A percentile compares a stretch with the other conserved stretches of the same genome.
phyloP scores from a whole-genome alignment of 1,284 basidiomycete genomes.

The Thelephora terrestris region DNA sequence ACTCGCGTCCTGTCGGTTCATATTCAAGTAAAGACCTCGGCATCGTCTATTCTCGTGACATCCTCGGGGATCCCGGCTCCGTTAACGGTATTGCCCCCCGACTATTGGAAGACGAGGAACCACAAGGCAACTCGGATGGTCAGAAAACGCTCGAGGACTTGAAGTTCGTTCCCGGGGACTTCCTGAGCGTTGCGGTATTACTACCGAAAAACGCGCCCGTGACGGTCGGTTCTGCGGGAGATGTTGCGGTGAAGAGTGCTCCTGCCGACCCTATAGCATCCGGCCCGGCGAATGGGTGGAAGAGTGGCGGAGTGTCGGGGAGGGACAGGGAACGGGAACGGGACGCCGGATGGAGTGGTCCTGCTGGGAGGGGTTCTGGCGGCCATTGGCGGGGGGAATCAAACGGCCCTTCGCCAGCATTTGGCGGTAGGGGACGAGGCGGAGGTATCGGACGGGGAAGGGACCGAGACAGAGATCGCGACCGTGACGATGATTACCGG shows the following conservation, averaged over 20 bases:
- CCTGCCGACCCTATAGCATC: conserved; percentile 17
- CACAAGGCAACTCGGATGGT: conserved; percentile 29
- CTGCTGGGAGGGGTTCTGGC: conserved; percentile 34
- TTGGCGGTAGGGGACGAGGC: conserved; percentile 33
- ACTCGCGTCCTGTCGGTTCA: not conserved
- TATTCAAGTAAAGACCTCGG: conserved; percentile 69
- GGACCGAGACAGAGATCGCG: conserved; percentile 20
- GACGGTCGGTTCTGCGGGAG: conserved; percentile 28
- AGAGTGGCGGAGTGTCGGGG: conserved; percentile 23
- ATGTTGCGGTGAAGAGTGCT: conserved; percentile 38
- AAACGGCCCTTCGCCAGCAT: conserved; percentile 30
- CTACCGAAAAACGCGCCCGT: conserved; percentile 54
- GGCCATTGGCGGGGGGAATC: conserved; percentile 65
- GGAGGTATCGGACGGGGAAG: conserved; percentile 21
- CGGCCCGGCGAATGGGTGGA: conserved; percentile 29
- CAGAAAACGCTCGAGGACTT: conserved; percentile 64
- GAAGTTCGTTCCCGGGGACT: conserved; percentile 69
- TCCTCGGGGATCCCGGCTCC: conserved; percentile 64
- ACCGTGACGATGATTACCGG: conserved; percentile 18
- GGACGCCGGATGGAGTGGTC: conserved; percentile 39
- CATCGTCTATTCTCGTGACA: conserved; percentile 68
- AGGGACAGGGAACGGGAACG: too few relatives aligned
- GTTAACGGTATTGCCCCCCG: conserved; percentile 43
- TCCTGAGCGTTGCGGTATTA: conserved; percentile 56
- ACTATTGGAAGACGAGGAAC: conserved; percentile 44